Conservation (phyloP, 208 protist species). For the Wallacemonas collosoma region DNA sequence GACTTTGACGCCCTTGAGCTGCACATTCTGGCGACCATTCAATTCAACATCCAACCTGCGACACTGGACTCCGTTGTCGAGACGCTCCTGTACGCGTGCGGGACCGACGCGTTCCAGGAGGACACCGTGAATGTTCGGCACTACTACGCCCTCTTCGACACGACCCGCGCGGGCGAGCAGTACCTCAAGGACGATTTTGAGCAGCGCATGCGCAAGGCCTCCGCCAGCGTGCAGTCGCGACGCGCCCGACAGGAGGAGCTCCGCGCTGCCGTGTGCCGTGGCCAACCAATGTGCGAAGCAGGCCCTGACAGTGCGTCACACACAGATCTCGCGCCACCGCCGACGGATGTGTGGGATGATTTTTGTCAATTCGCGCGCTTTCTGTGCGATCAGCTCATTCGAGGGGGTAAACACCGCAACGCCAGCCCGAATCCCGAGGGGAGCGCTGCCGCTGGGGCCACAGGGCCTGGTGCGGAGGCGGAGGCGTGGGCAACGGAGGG, state of each 20-base stretch:
- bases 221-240: not conserved
- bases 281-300: not conserved
- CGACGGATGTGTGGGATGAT: constrained; percentile 34
- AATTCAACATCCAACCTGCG: constrained; percentile 38
- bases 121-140: constrained; percentile 25
- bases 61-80: constrained; percentile 59
- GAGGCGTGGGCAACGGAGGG: not conserved
- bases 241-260: constrained; percentile 6
- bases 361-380: constrained; percentile 37
- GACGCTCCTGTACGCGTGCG: constrained; percentile 46
- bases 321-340: not conserved
- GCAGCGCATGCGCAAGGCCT: not conserved
- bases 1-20: constrained; percentile 66
- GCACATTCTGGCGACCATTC: constrained; percentile 35
- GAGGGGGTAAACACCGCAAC: constrained; percentile 19
- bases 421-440: constrained; percentile 10
- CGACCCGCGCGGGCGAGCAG: constrained; percentile 4
- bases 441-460: not conserved
- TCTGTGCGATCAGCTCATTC: constrained; percentile 46
- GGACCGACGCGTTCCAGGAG: constrained; percentile 33
- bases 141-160: constrained; percentile 9
- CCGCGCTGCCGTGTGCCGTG: not conserved
- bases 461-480: not conserved
- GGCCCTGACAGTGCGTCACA: not conserved
- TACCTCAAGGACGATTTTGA: constrained; percentile 14